Conservation (phyloP, 2,329 filamentous ascomycete genomes). For the Fusarium sulawesiense region DNA sequence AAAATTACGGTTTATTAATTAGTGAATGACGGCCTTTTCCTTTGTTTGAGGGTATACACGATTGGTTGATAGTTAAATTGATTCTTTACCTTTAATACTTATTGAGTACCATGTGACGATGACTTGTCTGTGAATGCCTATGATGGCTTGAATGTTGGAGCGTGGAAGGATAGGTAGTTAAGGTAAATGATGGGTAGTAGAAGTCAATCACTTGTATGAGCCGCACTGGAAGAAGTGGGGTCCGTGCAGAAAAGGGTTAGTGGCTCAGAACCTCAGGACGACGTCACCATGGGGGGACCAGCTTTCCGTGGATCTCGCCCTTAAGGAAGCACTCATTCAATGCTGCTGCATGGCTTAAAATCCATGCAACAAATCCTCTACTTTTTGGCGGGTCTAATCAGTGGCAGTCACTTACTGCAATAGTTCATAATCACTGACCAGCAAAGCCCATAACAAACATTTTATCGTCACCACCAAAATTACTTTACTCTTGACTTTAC, state of each 20-base stretch:
- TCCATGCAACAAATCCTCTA: background rate
- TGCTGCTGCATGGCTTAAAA: background rate
- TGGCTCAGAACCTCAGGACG: conserved; percentile 18
- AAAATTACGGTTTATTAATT: conserved; percentile 28
- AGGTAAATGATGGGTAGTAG: background rate
- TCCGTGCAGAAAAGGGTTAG: conserved; percentile 20
- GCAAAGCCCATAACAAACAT: background rate
- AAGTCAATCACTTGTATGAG: too few relatives aligned
- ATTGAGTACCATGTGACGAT: background rate
- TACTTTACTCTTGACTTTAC: background rate
- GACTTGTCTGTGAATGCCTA: background rate
- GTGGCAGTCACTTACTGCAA: background rate
- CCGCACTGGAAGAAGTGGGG: conserved; percentile 1
- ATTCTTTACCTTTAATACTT: background rate
- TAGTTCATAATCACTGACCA: background rate
- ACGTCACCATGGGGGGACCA: conserved; percentile 28
- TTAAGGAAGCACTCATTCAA: conserved; percentile 3
- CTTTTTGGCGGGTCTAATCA: background rate
- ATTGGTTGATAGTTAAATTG: conserved; percentile 39
- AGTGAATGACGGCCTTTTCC: conserved; percentile 31
- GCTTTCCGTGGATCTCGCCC: background rate
- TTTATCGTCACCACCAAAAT: background rate
- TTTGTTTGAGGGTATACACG: conserved; percentile 37
- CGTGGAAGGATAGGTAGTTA: background rate
- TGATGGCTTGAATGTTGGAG: background rate